These are phyloP conservation scores for Hymenoscyphus scutula DNA, from an alignment of 2,329 filamentous ascomycete species.

Conservation along the genomic window DNA sequence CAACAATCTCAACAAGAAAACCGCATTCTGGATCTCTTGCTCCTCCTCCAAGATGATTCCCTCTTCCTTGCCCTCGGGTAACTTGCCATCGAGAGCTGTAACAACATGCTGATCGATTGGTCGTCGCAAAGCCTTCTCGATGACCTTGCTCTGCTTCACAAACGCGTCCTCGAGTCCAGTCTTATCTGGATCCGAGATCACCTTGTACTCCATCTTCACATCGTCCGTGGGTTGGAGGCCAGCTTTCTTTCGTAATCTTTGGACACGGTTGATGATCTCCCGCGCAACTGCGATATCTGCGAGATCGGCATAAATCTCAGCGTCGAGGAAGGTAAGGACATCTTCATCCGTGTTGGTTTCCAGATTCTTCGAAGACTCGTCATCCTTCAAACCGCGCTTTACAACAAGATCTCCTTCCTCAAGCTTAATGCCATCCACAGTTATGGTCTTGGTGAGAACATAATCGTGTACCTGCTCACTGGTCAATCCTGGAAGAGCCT, in stretches of 20 bases:
- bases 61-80: slow-evolving; percentile 46
- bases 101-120: slow-evolving; percentile 69
- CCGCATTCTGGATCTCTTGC: slow-evolving; percentile 81
- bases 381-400: slow-evolving; percentile 73
- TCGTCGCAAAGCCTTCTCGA: slow-evolving; percentile 75
- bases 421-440: slow-evolving; percentile 82
- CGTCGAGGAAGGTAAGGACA: slow-evolving; percentile 87
- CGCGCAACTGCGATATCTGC: slow-evolving; percentile 84
- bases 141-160: slow-evolving; percentile 61
- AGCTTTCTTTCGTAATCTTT: slow-evolving; percentile 90
- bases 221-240: slow-evolving; percentile 89
- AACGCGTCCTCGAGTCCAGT: slow-evolving; percentile 72
- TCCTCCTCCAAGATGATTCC: slow-evolving; percentile 76
- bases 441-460: slow-evolving; percentile 68
- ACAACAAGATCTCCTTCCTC: slow-evolving; percentile 81
- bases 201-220: slow-evolving; percentile 88
- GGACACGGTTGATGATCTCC: slow-evolving; percentile 90
- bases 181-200: slow-evolving; percentile 75
- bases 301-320: slow-evolving; percentile 77
- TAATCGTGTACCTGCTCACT: slow-evolving; percentile 81
- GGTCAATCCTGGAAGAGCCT: slow-evolving; percentile 75
- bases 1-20: slow-evolving; percentile 71
- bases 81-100: slow-evolving; percentile 57
- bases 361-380: slow-evolving; percentile 67
- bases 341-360: slow-evolving; percentile 89